These are phyloP conservation scores for Naganishia onofrii DNA, from an alignment of 768 basidiomycete genomes.

Conservation along the genomic window DNA sequence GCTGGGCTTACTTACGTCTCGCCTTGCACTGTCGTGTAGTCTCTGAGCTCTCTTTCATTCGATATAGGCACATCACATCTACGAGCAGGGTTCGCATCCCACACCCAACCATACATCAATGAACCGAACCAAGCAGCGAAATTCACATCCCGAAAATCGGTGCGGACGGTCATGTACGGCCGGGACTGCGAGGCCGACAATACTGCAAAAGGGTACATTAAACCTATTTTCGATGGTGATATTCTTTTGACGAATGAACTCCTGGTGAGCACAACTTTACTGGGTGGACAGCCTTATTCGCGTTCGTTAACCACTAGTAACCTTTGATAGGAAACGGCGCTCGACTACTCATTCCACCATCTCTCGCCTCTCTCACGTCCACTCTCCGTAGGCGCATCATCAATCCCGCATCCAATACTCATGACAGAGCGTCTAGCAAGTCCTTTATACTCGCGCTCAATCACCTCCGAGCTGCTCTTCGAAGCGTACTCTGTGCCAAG, in stretches of 20 bases:
- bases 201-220: slow-evolving; percentile 71
- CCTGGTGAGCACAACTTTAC: slow-evolving; percentile 63
- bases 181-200: slow-evolving; percentile 82
- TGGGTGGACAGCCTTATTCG: background rate
- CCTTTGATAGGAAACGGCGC: slow-evolving; percentile 73
- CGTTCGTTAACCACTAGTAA: slow-evolving; percentile 1
- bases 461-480: slow-evolving; percentile 94
- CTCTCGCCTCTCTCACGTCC: slow-evolving; percentile 51
- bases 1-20: too few relatives aligned
- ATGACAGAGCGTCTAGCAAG: slow-evolving; percentile 91
- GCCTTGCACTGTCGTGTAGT: background rate
- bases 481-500: slow-evolving; percentile 85
- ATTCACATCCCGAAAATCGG: slow-evolving; percentile 84
- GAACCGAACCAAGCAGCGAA: slow-evolving; percentile 72
- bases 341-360: slow-evolving; percentile 86
- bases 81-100: slow-evolving; percentile 77
- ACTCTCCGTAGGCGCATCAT: slow-evolving; percentile 46
- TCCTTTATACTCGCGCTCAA: slow-evolving; percentile 81
- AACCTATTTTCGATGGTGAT: slow-evolving; percentile 90
- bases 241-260: slow-evolving; percentile 87
- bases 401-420: slow-evolving; percentile 79
- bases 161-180: slow-evolving; percentile 82
- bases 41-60: background rate
- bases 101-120: slow-evolving; percentile 60
- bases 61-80: slow-evolving; percentile 65